Evolutionary conservation across 192 early-diverging fungal genomes (phyloP).

Genomic region (Jimgerdemannia lactiflua): DNA sequence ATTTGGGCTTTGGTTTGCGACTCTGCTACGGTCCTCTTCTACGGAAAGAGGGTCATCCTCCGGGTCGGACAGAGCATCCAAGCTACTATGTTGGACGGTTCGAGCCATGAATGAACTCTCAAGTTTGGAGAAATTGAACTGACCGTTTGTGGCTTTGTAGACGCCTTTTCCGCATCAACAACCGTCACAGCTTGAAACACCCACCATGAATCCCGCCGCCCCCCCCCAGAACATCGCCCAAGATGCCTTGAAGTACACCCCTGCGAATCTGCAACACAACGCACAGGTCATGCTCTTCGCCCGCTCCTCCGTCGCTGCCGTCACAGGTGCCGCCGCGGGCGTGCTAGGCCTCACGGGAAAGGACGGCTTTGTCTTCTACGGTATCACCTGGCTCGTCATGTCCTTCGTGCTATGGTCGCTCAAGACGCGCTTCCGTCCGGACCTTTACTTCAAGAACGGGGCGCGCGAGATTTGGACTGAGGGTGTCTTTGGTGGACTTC

Average conservation of each 20-base stretch:
- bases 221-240: not conserved
- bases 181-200: not conserved
- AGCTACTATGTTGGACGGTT: not conserved
- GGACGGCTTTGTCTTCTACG: conserved; percentile 84
- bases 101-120: not conserved
- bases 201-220: not conserved
- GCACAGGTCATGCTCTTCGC: conserved; percentile 57
- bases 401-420: conserved; percentile 55
- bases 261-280: conserved; percentile 57
- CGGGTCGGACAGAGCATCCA: not conserved
- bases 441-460: conserved; percentile 52
- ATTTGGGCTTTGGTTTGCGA: not conserved
- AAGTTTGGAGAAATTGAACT: too few relatives aligned
- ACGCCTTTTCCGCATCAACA: not conserved
- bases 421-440: conserved; percentile 56
- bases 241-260: conserved; percentile 30
- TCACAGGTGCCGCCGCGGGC: conserved; percentile 84
- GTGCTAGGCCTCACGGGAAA: conserved; percentile 84
- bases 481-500: conserved; percentile 52
- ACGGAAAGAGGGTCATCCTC: not conserved
- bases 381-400: conserved; percentile 59
- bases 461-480: conserved; percentile 50
- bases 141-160: not conserved
- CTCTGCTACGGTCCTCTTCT: not conserved
- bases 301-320: conserved; percentile 65